These are phyloP conservation scores for Yarrowia keelungensis DNA, from an alignment of 805 yeast species.

Conservation along the genomic window DNA sequence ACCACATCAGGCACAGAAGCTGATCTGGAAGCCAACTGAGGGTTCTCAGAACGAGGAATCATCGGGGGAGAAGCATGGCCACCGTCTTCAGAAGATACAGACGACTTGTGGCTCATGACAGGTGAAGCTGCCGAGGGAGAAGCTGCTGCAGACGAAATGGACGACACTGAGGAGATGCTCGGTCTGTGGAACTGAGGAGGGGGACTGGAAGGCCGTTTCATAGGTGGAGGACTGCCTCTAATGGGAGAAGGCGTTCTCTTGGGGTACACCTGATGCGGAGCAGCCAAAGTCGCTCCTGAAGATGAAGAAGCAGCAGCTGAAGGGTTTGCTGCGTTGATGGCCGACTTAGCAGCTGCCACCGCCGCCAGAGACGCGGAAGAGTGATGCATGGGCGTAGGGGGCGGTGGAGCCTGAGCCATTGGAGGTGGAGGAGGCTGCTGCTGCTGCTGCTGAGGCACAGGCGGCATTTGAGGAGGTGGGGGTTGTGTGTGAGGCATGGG, in stretches of 20 bases:
- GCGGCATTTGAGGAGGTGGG: constrained; percentile 3
- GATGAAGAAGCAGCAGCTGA: background rate
- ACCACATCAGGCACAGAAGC: constrained; percentile 20
- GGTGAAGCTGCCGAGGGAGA: constrained; percentile 35
- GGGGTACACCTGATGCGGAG: constrained; percentile 28
- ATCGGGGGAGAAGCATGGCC: constrained; percentile 41
- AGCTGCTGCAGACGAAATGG: constrained; percentile 44
- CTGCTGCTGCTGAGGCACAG: constrained; percentile 3
- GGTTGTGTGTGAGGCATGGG: constrained; percentile 19
- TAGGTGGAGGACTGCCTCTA: constrained; percentile 44
- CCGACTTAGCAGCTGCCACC: constrained; percentile 21
- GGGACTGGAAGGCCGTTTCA: constrained; percentile 45
- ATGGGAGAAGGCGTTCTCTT: constrained; percentile 59
- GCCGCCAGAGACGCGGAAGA: constrained; percentile 32
- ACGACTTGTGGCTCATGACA: constrained; percentile 42
- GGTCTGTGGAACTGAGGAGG: constrained; percentile 45
- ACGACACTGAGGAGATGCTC: constrained; percentile 49
- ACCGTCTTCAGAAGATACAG: constrained; percentile 42
- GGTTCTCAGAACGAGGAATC: constrained; percentile 13
- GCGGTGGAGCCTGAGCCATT: constrained; percentile 9
- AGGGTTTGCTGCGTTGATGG: constrained; percentile 17
- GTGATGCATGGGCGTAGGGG: constrained; percentile 25
- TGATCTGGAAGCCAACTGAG: constrained; percentile 19
- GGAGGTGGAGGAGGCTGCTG: background rate
- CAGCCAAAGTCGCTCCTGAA: constrained; percentile 10